Base-by-base conservation (phyloP, 345 rosid species). In the Jatropha curcas region DNA sequence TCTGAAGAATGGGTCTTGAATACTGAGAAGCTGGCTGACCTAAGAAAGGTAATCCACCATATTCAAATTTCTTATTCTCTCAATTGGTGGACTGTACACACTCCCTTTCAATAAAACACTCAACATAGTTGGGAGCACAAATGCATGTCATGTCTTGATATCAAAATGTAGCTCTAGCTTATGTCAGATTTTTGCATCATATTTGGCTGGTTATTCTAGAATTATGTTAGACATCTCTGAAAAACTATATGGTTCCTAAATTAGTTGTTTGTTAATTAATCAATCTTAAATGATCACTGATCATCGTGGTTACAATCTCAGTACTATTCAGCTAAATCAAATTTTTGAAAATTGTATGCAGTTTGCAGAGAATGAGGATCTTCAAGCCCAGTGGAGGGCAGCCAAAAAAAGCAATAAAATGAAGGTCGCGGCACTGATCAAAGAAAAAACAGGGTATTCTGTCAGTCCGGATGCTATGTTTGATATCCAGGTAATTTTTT, bases 401-500 rank as follows among this genome's bases (percentile, higher is more conserved):
- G 90, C 94, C 34, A 89, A 91, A 82, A 86, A 84, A 83, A 81
- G 68, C 79, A 91, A 89, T 83, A 91, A 89, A 78, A 74, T 89
- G 80, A 91, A 88, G 78, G 97, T 80, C 77, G 92, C 78, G 24
- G 79, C 88, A 55, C 76, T 91, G 31, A 50, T 89, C 62, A 89
- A 86, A 77, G 92, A 88, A 61, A 91, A 71, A 80, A 91, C 97
- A 0, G 97, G 97, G 60, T 89, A 91, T 77, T 66, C 84, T 37
- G 90, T 91, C 27, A 88, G 85, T 71, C 88, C 92, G 3, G 92
- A 91, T 79, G 90, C 97, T 41, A 88, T 91, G 97, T 91, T 91
- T 46, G 97, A 91, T 78, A 91, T 86, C 81, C 97, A 91, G 91
- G 97, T 88, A 61, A 67, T 52, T 72, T 79, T 45, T 30, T 65